These are phyloP conservation scores for Penicillium soppii DNA, from an alignment of 495 filamentous ascomycete genomes.

Conservation along the genomic window DNA sequence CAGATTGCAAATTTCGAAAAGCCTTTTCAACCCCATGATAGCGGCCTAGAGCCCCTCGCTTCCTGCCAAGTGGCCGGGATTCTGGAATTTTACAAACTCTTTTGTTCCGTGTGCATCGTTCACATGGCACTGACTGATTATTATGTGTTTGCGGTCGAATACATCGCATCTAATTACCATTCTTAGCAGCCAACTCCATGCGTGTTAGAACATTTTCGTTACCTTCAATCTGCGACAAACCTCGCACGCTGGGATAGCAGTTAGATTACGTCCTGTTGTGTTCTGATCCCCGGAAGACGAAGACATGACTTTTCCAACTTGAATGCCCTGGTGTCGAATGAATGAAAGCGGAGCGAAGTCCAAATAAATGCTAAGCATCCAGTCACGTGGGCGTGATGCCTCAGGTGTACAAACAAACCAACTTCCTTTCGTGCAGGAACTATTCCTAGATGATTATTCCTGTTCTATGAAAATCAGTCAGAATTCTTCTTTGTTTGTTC, in stretches of 20 bases:
- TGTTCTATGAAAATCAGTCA: no score
- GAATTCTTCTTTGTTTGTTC: no score
- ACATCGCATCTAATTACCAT: constrained; percentile 21
- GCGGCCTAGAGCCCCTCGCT: constrained; percentile 20
- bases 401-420: no score
- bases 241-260: constrained; percentile 9
- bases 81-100: constrained; percentile 21
- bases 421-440: no score
- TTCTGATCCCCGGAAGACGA: background rate
- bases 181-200: background rate
- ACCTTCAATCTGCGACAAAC: constrained; percentile 19
- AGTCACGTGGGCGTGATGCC: no score
- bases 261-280: background rate
- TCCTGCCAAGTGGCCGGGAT: constrained; percentile 21
- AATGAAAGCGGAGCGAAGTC: no score
- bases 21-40: constrained; percentile 29
- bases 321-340: no score
- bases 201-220: background rate
- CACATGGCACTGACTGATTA: constrained; percentile 10
- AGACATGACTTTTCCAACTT: no score
- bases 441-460: no score
- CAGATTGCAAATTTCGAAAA: constrained; percentile 21
- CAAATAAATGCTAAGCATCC: no score
- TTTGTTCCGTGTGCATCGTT: constrained; percentile 22
- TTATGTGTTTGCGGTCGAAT: constrained; percentile 7